A percentile compares a stretch with the other conserved stretches of the same genome.
Evolutionary conservation across 352 stramenopile species (phyloP).

Genomic region (Pythium phragmitis): DNA sequence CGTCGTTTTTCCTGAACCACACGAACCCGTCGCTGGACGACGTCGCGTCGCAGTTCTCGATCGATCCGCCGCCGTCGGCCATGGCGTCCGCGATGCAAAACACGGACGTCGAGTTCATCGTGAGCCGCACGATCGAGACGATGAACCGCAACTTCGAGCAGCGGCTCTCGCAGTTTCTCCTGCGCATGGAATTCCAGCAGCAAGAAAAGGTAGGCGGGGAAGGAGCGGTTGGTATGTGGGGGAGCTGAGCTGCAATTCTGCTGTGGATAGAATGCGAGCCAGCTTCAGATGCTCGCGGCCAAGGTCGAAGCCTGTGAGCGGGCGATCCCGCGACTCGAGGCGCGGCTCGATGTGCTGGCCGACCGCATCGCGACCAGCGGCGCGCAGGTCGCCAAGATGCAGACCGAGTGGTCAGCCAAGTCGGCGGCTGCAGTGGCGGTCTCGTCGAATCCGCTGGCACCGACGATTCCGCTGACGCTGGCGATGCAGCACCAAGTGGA

Average conservation of each 20-base stretch:
- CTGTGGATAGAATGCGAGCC: conserved; percentile 34
- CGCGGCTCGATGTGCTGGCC: conserved; percentile 56
- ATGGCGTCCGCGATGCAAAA: conserved; percentile 30
- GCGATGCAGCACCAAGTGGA: conserved; percentile 55
- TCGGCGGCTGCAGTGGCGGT: neutral
- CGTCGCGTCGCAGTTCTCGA: conserved; percentile 30
- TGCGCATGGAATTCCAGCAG: conserved; percentile 60
- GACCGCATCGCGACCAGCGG: conserved; percentile 46
- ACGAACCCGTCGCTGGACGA: conserved; percentile 24
- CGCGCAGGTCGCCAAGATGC: conserved; percentile 44
- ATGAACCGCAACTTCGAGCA: conserved; percentile 72
- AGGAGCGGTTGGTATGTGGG: too few relatives aligned
- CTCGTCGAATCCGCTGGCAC: conserved; percentile 6
- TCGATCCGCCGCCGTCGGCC: conserved; percentile 22
- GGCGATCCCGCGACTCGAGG: conserved; percentile 56
- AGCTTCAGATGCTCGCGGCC: conserved; percentile 51
- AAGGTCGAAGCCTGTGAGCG: conserved; percentile 65
- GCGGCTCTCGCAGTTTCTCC: conserved; percentile 49
- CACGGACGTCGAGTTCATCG: conserved; percentile 59
- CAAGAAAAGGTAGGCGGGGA: conserved; percentile 34
- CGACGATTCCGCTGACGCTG: conserved; percentile 34
- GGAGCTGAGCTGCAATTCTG: neutral
- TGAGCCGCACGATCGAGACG: conserved; percentile 62
- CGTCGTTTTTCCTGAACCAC: conserved; percentile 6
- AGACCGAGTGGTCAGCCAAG: conserved; percentile 29